A percentile compares a stretch with the other conserved stretches of the same genome.
These are phyloP conservation scores for Lepidium sativum DNA, from an alignment of 345 rosid species.

Conservation along the genomic window DNA sequence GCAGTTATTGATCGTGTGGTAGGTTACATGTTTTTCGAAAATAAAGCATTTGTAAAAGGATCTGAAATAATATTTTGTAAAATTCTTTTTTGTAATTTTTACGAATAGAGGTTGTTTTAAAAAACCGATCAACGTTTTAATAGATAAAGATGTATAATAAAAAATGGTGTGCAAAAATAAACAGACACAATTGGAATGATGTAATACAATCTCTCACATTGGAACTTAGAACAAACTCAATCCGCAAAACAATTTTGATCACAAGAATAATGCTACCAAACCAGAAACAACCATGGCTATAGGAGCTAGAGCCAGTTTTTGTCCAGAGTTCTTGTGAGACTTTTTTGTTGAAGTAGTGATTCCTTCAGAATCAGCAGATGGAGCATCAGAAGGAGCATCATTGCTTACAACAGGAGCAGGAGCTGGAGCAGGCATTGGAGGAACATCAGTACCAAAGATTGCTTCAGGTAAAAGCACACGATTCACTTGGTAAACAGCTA, in stretches of 20 bases:
- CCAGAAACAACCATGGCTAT: conserved; percentile 36
- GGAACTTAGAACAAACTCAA: conserved; percentile 23
- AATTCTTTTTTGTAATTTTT: too few relatives aligned
- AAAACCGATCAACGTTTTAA: too few relatives aligned
- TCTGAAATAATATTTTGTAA: too few relatives aligned
- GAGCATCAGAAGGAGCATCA: conserved; percentile 56
- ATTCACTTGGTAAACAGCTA: conserved; percentile 77
- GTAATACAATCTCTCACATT: conserved; percentile 18
- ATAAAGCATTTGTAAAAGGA: too few relatives aligned
- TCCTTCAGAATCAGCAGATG: conserved; percentile 32
- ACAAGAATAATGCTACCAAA: conserved; percentile 43
- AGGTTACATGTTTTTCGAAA: too few relatives aligned
- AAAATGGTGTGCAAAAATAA: conserved; percentile 16
- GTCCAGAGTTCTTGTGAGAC: conserved; percentile 38
- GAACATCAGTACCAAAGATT: conserved; percentile 82
- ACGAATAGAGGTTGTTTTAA: too few relatives aligned
- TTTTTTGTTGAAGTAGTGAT: conserved; percentile 28
- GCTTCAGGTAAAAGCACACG: conserved; percentile 75
- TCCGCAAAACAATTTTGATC: conserved; percentile 9
- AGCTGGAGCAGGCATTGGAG: conserved; percentile 84
- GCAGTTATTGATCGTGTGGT: too few relatives aligned
- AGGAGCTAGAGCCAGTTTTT: conserved; percentile 29
- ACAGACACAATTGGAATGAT: conserved; percentile 7
- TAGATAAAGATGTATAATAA: conserved; percentile 17
- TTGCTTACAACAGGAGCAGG: conserved; percentile 54